Percentiles rank a stretch among this genome's conserved stretches.
These are phyloP conservation scores for Chlorella variabilis DNA, from an alignment of 163 green algal species.

Conservation along the genomic window DNA sequence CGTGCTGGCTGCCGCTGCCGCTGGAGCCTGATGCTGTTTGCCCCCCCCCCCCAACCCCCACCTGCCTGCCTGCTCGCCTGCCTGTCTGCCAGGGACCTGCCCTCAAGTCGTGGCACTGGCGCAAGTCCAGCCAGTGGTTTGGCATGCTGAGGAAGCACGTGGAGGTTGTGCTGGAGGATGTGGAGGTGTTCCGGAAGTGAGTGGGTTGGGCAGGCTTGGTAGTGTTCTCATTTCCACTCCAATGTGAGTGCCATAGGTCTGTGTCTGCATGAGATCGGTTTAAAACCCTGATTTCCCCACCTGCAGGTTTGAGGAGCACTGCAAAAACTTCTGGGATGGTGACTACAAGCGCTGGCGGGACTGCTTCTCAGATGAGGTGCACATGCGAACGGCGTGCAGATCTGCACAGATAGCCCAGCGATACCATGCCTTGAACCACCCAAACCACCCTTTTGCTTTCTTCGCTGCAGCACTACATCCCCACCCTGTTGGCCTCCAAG, in stretches of 20 bases:
- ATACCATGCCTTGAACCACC: too few species aligned
- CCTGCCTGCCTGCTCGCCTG: too few species aligned
- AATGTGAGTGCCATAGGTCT: too few species aligned
- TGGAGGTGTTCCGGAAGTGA: conserved; percentile 67
- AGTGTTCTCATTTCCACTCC: conserved; percentile 43
- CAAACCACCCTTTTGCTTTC: too few species aligned
- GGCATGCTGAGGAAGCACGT: conserved; percentile 70
- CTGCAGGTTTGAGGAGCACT: conserved; percentile 60
- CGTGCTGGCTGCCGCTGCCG: too few species aligned
- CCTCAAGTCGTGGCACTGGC: conserved; percentile 53
- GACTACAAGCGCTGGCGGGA: conserved; percentile 40
- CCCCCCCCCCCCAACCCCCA: too few species aligned
- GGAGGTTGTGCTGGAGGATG: conserved; percentile 48
- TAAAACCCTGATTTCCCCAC: too few species aligned
- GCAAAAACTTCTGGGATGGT: conserved; percentile 18
- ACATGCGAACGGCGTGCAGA: too few species aligned
- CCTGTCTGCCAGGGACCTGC: background rate
- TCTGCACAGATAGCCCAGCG: too few species aligned
- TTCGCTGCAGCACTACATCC: conserved; percentile 85
- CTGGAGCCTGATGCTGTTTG: too few species aligned
- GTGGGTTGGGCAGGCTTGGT: conserved; percentile 47
- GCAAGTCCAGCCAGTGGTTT: conserved; percentile 76
- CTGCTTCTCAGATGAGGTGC: conserved; percentile 38
- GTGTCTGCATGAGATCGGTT: too few species aligned
- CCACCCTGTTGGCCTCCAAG: conserved; percentile 72